Evolutionary conservation across 140 eudicot genomes (phyloP), one percentile per base, ranked within the genome.

Genomic region (Ambrosia hybrid): DNA sequence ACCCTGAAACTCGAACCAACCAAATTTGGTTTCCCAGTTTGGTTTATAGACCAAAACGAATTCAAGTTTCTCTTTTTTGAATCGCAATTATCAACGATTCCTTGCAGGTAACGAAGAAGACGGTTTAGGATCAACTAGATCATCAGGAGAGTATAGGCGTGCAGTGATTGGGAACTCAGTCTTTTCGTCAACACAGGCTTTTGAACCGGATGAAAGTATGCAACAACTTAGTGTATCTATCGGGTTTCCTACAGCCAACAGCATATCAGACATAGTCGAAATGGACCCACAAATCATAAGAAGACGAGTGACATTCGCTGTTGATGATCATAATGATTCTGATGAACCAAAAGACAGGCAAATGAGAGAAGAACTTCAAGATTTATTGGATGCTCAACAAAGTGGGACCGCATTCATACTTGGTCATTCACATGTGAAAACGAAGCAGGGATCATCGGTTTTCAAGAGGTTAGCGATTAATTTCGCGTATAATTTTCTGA

Each of bases 321-420:
- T 72, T 13, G 86, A 83, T 36, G 72, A 52, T 11, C 57, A 52
- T 1, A 60, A 66, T 9, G 86, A 79, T 13, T 43, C 51, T 9
- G 87, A 73, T 5, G 57, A 67, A 21, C 65, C 46, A 57, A 65
- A 26, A 17, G 38, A 65, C 15, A 9, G 45, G 30, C 58, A 65
- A 26, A 74, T 74, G 78, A 71, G 91, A 65, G 79, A 74, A 70
- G 96, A 89, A 63, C 84, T 89, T 3, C 84, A 81, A 58, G 89
- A 85, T 57, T 68, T 89, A 13, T 85, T 86, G 13, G 86, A 84
- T 38, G 91, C 92, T 0, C 73, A 90, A 73, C 89, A 89, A 57
- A 89, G 92, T n/a, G 96, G 96, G 53, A 89, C 87, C 0, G 89
- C 96, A 0, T 89, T 85, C 78, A 79, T 89, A 72, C 67, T 89